These are phyloP conservation scores for Fusarium sacchari DNA, from an alignment of 2,329 filamentous ascomycete species.

Conservation along the genomic window DNA sequence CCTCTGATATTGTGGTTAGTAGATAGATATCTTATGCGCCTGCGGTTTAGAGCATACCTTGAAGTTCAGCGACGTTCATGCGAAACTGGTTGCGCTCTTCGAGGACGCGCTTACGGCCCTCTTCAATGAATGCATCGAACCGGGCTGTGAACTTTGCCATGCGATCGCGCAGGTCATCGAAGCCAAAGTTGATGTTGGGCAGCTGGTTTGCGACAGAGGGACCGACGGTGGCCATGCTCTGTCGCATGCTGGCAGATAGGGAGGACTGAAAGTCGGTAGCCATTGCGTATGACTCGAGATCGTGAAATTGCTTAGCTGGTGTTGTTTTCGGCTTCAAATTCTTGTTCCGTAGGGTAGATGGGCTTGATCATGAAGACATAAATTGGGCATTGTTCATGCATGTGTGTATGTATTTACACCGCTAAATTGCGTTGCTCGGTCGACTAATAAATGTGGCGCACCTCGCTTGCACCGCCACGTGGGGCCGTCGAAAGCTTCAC, in stretches of 20 bases:
- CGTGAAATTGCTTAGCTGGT: neutral
- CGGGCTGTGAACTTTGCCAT: conserved; percentile 92
- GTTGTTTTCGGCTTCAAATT: neutral
- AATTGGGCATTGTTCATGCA: neutral
- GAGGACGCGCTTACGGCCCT: conserved; percentile 86
- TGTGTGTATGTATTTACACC: conserved; percentile 38
- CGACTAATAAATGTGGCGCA: conserved; percentile 44
- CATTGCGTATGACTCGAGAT: conserved; percentile 51
- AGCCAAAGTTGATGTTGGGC: conserved; percentile 92
- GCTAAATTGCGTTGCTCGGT: conserved; percentile 43
- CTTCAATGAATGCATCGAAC: conserved; percentile 95
- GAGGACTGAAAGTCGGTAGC: conserved; percentile 74
- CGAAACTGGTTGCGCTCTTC: conserved; percentile 96
- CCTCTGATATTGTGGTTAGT: conserved; percentile 67
- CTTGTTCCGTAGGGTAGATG: conserved; percentile 3
- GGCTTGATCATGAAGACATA: neutral
- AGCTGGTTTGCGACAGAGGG: conserved; percentile 80
- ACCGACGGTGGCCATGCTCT: conserved; percentile 65
- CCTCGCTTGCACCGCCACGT: conserved; percentile 41
- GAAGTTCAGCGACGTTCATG: conserved; percentile 87
- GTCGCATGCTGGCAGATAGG: conserved; percentile 71
- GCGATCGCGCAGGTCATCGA: conserved; percentile 92
- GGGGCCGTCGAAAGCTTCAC: conserved; percentile 39
- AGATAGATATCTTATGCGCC: neutral
- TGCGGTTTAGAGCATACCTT: conserved; percentile 68